phyloP scores from a whole-genome alignment of 768 basidiomycete genomes.

The Mycena haematopus region DNA sequence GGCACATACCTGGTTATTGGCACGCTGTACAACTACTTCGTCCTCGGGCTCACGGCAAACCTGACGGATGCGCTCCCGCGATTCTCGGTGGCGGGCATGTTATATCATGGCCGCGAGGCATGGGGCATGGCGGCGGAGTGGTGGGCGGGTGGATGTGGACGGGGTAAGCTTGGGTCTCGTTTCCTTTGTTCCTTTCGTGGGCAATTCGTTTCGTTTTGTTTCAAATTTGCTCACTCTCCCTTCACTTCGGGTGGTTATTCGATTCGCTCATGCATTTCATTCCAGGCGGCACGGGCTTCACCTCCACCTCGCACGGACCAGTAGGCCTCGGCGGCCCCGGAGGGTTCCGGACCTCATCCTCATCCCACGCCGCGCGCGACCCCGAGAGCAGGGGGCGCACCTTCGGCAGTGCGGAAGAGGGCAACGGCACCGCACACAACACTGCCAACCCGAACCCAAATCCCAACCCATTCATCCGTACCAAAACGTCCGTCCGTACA shows the following conservation, averaged over 20 bases:
- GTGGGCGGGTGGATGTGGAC: conserved; percentile 11
- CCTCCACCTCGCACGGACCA: neutral
- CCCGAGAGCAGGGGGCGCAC: neutral
- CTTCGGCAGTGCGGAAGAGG: neutral
- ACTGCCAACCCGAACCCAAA: neutral
- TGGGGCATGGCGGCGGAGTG: conserved; percentile 36
- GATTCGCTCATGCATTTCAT: too few species aligned
- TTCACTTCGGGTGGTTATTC: too few species aligned
- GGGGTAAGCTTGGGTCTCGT: neutral
- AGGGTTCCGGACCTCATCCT: neutral
- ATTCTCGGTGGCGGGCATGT: conserved; percentile 58
- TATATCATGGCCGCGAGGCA: conserved; percentile 52
- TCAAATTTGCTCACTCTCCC: too few species aligned
- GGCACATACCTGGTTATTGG: conserved; percentile 72
- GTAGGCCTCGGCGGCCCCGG: neutral
- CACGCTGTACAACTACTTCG: conserved; percentile 80
- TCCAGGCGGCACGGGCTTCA: too few species aligned
- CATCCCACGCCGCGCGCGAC: neutral
- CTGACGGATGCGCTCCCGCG: conserved; percentile 72
- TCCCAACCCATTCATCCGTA: conserved; percentile 22
- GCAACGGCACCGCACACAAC: neutral
- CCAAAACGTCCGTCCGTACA: conserved; percentile 10
- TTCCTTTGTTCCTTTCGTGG: too few species aligned
- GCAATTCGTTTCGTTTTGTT: conserved; percentile 38
- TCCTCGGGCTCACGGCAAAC: conserved; percentile 69